Evolutionary conservation across 345 rosid species (phyloP).

Genomic region (Lumnitzera littorea): DNA sequence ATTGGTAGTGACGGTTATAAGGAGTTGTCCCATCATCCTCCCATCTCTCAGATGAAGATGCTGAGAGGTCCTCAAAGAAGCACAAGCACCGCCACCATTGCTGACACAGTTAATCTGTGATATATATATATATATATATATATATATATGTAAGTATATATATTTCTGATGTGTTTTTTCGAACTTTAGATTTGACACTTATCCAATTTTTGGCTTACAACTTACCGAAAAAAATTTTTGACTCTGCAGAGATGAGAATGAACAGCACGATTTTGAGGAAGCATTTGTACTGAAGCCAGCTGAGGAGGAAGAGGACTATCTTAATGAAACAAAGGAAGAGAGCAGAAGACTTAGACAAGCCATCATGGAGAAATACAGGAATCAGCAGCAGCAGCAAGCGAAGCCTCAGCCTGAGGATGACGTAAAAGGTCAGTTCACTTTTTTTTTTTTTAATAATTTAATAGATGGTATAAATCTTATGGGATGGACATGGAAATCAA

Average conservation of each 20-base stretch:
- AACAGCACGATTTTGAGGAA: constrained; percentile 59
- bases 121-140: too few relatives aligned
- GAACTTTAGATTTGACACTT: background rate
- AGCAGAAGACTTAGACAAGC: constrained; percentile 83
- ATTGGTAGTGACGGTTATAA: too few relatives aligned
- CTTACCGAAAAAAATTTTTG: background rate
- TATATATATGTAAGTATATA: too few relatives aligned
- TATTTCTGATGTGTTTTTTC: background rate
- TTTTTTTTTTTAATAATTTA: background rate
- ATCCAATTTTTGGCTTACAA: background rate
- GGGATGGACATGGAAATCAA: too few relatives aligned
- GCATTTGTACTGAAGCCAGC: constrained; percentile 45
- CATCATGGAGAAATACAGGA: constrained; percentile 65
- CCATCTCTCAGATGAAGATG: too few relatives aligned
- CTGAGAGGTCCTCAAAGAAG: too few relatives aligned
- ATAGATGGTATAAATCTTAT: background rate
- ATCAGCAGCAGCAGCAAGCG: constrained; percentile 37
- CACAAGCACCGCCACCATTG: too few relatives aligned
- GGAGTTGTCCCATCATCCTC: too few relatives aligned
- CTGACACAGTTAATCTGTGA: too few relatives aligned
- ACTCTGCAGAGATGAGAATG: constrained; percentile 47
- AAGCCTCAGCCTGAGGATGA: constrained; percentile 22
- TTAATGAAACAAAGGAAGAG: constrained; percentile 80
- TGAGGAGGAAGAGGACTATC: constrained; percentile 78
- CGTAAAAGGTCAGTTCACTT: constrained; percentile 33